Percentiles rank a stretch among this genome's conserved stretches.
Conservation (phyloP, 441 rosid species). For the Capsella rubella region DNA sequence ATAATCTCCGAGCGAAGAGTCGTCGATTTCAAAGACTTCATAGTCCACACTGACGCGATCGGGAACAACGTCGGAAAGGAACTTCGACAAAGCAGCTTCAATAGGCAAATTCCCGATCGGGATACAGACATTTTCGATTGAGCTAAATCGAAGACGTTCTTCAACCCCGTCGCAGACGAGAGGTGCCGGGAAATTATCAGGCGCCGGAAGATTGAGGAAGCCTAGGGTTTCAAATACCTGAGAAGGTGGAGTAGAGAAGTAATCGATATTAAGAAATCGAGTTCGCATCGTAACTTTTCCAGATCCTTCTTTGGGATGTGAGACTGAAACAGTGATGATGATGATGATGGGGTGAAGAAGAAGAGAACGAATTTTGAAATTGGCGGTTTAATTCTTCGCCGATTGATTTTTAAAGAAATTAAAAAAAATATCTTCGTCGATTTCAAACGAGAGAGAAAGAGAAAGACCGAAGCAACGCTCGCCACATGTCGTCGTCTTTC, state of each 20-base stretch:
- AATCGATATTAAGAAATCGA: conserved; percentile 72
- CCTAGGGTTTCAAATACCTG: conserved; percentile 52
- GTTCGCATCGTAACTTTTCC: conserved; percentile 59
- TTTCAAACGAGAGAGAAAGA: conserved; percentile 11
- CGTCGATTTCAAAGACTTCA: conserved; percentile 40
- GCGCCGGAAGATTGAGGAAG: conserved; percentile 71
- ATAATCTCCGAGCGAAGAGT: conserved; percentile 18
- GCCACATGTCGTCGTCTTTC: conserved; percentile 25
- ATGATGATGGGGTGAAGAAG: conserved; percentile 26
- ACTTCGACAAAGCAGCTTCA: conserved; percentile 63
- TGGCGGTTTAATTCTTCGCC: conserved; percentile 49
- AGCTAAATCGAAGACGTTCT: conserved; percentile 45
- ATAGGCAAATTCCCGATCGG: conserved; percentile 53
- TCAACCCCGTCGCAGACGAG: conserved; percentile 42
- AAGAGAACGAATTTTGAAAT: conserved; percentile 36
- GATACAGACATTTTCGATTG: conserved; percentile 42
- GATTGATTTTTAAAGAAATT: conserved; percentile 22
- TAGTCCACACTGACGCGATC: conserved; percentile 47
- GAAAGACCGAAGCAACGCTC: conserved; percentile 1
- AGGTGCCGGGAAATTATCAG: conserved; percentile 48
- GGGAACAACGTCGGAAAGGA: conserved; percentile 66
- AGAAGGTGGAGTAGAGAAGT: conserved; percentile 57
- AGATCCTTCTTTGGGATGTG: conserved; percentile 14
- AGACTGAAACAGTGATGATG: conserved; percentile 7
- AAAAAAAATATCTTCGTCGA: conserved; percentile 30